phyloP scores from a whole-genome alignment of 1,139 yeast species.

The Debaryomycetaceae sp. region DNA sequence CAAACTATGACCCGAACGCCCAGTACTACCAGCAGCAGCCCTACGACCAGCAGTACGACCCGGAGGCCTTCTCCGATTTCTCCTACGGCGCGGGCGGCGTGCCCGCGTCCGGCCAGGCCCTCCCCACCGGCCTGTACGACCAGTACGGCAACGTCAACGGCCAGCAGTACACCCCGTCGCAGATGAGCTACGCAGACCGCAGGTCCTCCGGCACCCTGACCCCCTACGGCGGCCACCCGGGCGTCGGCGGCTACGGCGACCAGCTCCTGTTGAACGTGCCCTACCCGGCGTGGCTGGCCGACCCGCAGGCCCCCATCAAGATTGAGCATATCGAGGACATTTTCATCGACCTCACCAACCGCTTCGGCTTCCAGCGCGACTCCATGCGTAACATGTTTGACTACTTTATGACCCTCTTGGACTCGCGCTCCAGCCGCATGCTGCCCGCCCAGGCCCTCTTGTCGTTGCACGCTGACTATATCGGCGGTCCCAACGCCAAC shows the following conservation, averaged over 20 bases:
- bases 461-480: slow-evolving; percentile 91
- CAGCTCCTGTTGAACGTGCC: slow-evolving; percentile 59
- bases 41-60: slow-evolving; percentile 25
- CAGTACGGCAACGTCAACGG: slow-evolving; percentile 49
- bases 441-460: slow-evolving; percentile 90
- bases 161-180: slow-evolving; percentile 72
- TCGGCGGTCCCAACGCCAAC: slow-evolving; percentile 22
- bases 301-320: slow-evolving; percentile 63
- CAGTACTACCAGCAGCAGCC: slow-evolving; percentile 45
- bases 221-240: slow-evolving; percentile 64
- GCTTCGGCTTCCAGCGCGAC: slow-evolving; percentile 96
- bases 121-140: slow-evolving; percentile 41
- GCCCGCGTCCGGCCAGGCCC: slow-evolving; percentile 34
- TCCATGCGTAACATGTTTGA: slow-evolving; percentile 97
- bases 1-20: slow-evolving; percentile 29
- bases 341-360: slow-evolving; percentile 78
- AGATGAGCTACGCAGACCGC: slow-evolving; percentile 65
- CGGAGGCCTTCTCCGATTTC: slow-evolving; percentile 71
- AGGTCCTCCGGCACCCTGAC: slow-evolving; percentile 93
- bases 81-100: slow-evolving; percentile 43
- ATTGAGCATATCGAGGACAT: slow-evolving; percentile 88
- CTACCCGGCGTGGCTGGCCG: slow-evolving; percentile 95
- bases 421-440: slow-evolving; percentile 94
- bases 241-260: slow-evolving; percentile 58
- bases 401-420: slow-evolving; percentile 86